phyloP scores from a whole-genome alignment of 2,329 filamentous ascomycete genomes.

The Cytospora chrysosperma region DNA sequence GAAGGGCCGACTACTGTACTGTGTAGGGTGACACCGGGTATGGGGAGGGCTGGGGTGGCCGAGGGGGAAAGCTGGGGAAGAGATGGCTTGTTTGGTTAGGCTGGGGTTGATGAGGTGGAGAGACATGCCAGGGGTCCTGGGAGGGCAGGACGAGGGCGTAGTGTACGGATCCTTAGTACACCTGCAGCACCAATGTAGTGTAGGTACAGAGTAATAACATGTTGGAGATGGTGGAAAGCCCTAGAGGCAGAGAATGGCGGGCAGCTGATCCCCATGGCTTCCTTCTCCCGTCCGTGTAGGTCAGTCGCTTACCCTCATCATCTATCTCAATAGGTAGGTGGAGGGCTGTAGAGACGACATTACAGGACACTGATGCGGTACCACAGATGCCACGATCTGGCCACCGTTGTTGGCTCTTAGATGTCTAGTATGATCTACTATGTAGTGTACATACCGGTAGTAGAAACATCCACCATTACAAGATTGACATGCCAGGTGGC shows the following conservation, averaged over 20 bases:
- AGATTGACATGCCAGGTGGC: too few species aligned
- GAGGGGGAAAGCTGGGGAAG: neutral
- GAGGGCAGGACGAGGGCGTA: neutral
- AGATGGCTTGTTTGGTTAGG: neutral
- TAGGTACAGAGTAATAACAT: too few species aligned
- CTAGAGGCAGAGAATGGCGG: neutral
- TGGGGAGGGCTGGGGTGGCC: neutral
- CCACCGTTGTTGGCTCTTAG: neutral
- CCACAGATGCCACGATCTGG: too few species aligned
- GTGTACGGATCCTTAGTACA: too few species aligned
- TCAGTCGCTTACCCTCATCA: too few species aligned
- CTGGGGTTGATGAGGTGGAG: slow-evolving; percentile 9
- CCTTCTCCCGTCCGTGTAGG: neutral
- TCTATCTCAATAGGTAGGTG: too few species aligned
- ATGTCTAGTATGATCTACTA: too few species aligned
- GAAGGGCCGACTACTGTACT: slow-evolving; percentile 16
- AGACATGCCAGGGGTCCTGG: slow-evolving; percentile 3
- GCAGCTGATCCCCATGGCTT: neutral
- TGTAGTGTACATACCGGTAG: too few species aligned
- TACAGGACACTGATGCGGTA: neutral
- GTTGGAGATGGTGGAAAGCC: neutral
- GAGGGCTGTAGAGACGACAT: neutral
- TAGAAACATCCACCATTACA: too few species aligned
- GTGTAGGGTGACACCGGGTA: slow-evolving; percentile 3
- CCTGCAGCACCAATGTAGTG: too few species aligned